These are phyloP conservation scores for Tilletia caries DNA, from an alignment of 1,284 basidiomycete species.

Conservation along the genomic window DNA sequence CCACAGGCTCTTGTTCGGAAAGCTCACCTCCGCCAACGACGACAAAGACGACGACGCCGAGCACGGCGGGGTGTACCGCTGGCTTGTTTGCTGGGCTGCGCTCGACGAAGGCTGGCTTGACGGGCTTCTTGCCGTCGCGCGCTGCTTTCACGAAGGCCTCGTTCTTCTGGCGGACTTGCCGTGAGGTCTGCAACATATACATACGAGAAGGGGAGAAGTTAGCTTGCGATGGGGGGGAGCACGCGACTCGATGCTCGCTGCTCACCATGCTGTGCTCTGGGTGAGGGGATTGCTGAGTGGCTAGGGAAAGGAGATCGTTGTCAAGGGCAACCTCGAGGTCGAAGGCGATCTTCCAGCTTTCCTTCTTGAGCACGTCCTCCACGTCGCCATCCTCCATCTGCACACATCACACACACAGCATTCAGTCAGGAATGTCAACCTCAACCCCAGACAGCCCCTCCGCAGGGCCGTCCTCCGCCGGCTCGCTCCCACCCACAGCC, in stretches of 20 bases:
- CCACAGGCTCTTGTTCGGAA: too few relatives aligned
- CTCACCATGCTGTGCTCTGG: neutral
- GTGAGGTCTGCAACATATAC: neutral
- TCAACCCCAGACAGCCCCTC: neutral
- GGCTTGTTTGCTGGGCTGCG: constrained; percentile 7
- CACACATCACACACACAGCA: neutral
- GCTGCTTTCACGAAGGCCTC: neutral
- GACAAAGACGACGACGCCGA: constrained; percentile 12
- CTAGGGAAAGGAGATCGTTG: too few relatives aligned
- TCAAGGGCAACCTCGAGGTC: too few relatives aligned
- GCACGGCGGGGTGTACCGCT: constrained; percentile 9
- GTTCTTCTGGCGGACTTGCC: constrained; percentile 10
- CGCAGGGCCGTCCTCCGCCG: too few relatives aligned
- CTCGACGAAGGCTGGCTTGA: constrained; percentile 9
- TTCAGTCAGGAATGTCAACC: neutral
- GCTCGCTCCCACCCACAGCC: too few relatives aligned
- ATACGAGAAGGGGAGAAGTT: neutral
- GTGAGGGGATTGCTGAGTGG: neutral
- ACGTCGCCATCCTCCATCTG: constrained; percentile 1
- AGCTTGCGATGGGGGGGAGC: neutral
- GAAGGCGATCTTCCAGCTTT: too few relatives aligned
- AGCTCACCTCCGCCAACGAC: constrained; percentile 14
- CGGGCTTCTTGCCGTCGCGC: constrained; percentile 12
- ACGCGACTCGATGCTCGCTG: neutral
- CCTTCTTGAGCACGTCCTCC: neutral